Base-by-base conservation (phyloP, 768 basidiomycete genomes). In the Boletus eberwhitei region DNA sequence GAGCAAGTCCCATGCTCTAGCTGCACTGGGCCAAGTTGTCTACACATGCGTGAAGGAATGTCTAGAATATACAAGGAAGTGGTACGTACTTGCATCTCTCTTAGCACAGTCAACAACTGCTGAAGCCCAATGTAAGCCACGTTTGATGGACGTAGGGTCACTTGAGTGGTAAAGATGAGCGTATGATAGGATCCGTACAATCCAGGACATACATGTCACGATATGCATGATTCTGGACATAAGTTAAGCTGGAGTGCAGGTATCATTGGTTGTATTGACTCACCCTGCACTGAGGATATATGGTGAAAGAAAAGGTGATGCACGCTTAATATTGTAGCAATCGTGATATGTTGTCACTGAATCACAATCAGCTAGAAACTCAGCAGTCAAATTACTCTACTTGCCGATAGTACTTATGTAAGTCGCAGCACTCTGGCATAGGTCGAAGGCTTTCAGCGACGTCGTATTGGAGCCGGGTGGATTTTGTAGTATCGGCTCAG, bases 281-380 rank as follows among this genome's bases (percentile, higher is more conserved):
- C 69, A 90, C 88, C 86, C 84, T 52, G 88, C 83, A 59, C 79
- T 80, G 31, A 90, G 78, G 21, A 90, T 74, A 69, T 86, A 87
- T 9, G 85, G 82, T 9, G 85, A 82, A 51, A 88, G 65, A 68
- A 88, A 84, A 3, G 89, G 79, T 2, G 88, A 82, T 17, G 78
- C 74, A 31, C 79, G 76, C 55, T 77, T 80, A 50, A 91, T 71
- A 39, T 80, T 79, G 58, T 84, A 89, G 37, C 73, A 80, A 57
- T 85, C 82, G 19, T 81, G 75, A 65, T 83, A 87, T 2, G 75
- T 73, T 21, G 78, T 79, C 21, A 83, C 88, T 66, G 48, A 29
- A 41, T 34, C 36, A 37, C 8, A 17, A n/a, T 70, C 35, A 64
- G 58, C 7, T 35, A 22, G 24, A 31, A 35, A 8, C 9, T 29